Evolutionary conservation across 768 basidiomycete genomes (phyloP), one percentile per base, ranked within the genome.

Genomic region (Grammothele lineata): DNA sequence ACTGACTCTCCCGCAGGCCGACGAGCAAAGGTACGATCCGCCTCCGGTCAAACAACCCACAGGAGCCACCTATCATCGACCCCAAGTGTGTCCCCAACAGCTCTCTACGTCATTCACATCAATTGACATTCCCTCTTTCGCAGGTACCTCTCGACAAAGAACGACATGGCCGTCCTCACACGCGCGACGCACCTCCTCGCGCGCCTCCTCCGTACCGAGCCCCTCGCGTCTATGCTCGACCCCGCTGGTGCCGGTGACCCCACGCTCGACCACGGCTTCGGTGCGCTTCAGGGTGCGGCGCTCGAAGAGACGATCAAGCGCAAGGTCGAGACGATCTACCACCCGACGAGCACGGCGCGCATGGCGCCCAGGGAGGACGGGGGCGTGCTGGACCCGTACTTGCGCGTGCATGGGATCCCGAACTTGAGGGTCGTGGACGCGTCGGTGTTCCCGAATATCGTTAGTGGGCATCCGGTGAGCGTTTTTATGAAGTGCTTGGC

Each of bases 371-470:
- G 46, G 25, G 56, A 37, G 32, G 62, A 68, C 18, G 66, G 61
- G 4, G 70, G 75, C 5, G 75, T 76, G 0, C 63, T 78, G 39
- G 74, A 77, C 37, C 27, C 74, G 21, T 54, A 61, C 40, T 48
- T 78, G 48, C 51, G 60, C 19, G 75, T 80, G 27, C 64, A 74
- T 33, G 77, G 76, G 4, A 55, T 66, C 4, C 55, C 58, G 42
- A 65, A 68, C 39, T 63, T 78, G 38, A 48, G 77, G 15, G 65
- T 79, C 12, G 74, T 63, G 15, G 77, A 78, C 51, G 75, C 73
- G 36, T 71, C 69, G 10, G 54, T 76, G 21, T 70, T 70, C 46
- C 74, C 77, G 35, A 67, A 60, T 27, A 59, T 76, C 43, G 55
- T 70, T 0, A 63, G 71, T 1, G 72, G 73, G 18, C 76, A 77